Base-by-base conservation (phyloP, 2,329 filamentous ascomycete genomes). In the Aspergillus fumigatus region DNA sequence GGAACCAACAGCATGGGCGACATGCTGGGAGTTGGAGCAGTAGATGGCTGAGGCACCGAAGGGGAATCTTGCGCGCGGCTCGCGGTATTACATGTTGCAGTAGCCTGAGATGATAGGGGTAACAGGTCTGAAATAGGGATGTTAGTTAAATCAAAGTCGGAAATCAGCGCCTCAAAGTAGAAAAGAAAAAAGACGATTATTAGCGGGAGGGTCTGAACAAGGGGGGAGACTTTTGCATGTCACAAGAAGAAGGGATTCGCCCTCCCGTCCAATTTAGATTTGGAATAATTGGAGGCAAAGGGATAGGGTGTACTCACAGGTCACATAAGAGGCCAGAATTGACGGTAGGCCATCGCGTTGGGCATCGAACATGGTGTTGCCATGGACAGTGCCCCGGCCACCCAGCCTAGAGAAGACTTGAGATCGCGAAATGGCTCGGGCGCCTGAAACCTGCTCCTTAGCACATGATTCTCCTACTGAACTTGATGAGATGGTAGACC, bases 341-440 rank as follows among this genome's bases (percentile, higher is more conserved):
- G 67, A 71, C 58, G 70, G 66, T 64, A 61, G 65, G 71, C 65
- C 71, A 63, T 67, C 66, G 62, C 67, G 65, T 66, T 72, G 72
- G 64, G 68, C 66, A 72, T 71, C 70, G 67, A 73, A 70, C 73
- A 76, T 76, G 65, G 73, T 76, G 66, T 74, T 73, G 70, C 68
- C 68, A 68, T 70, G 66, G 67, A 62, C 66, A 62, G 67, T 62
- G 62, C 59, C 60, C 59, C 63, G 68, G 67, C 66, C 67, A 67
- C 63, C 62, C 62, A 65, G 65, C 66, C 67, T 64, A 69, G 68
- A 67, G 53, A 60, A 65, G 54, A 61, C 63, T 68, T 59, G 65
- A 70, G 67, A 65, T 65, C 66, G 69, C 69, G 69, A 68, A 68
- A 68, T 71, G 72, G 69, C 73, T 68, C 65, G 67, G 65, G 65